Evolutionary conservation across 768 basidiomycete species (phyloP), one percentile per base, ranked within the genome.

Genomic region (Nidularia sp.): DNA sequence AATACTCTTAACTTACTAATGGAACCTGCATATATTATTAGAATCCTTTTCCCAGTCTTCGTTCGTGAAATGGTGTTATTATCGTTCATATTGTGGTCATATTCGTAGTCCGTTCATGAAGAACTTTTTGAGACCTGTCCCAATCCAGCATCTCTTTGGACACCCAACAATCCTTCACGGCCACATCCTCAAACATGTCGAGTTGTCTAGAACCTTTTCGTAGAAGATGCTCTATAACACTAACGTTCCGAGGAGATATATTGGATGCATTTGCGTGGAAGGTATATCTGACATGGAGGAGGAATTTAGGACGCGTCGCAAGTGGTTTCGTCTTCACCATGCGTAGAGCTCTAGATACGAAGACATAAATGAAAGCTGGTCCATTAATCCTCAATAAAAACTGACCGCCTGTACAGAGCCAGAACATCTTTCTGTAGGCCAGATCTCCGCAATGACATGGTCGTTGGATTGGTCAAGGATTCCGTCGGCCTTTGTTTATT

Each of bases 101-200:
- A n/a, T n/a, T n/a, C n/a, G n/a, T n/a, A n/a, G n/a, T n/a, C n/a
- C n/a, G n/a, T n/a, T n/a, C n/a, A n/a, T n/a, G n/a, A n/a, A n/a
- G n/a, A n/a, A n/a, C n/a, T n/a, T n/a, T n/a, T n/a, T n/a, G n/a
- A n/a, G n/a, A n/a, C n/a, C 65, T 68, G 33, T 78, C 77, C 91
- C 90, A 92, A 47, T 76, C 70, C 42, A 70, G 58, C 88, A 91
- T 92, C 43, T 80, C 80, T 48, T 73, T 71, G 9, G 86, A 89
- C 31, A 92, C 80, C 71, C 80, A 85, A 60, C 87, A 90, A 61
- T 92, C 85, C 57, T 73, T 86, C 50, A 92, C 86, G 3, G 77
- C 76, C 5, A 72, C 61, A 50, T 78, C 79, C 67, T 90, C 86
- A 57, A 83, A 90, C 66, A 77, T 74, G 60, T 89, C 87, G 36